phyloP scores from a whole-genome alignment of 2,329 filamentous ascomycete species.

The Fusarium oligoseptatum region DNA sequence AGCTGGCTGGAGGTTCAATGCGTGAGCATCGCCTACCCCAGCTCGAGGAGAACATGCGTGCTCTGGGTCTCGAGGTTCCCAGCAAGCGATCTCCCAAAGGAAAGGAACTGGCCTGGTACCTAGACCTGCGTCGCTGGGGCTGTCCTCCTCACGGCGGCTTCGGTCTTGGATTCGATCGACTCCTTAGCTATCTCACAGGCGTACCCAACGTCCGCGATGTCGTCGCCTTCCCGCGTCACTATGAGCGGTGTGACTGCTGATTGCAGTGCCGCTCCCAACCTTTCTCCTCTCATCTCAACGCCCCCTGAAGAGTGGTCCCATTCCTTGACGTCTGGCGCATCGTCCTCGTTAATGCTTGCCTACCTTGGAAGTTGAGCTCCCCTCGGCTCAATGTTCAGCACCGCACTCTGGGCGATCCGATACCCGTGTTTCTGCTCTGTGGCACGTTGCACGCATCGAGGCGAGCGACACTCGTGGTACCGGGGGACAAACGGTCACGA shows the following conservation, averaged over 20 bases:
- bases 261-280: background rate
- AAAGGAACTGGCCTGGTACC: conserved; percentile 80
- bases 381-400: conserved; percentile 12
- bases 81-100: conserved; percentile 47
- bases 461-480: conserved; percentile 40
- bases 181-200: conserved; percentile 86
- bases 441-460: conserved; percentile 41
- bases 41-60: conserved; percentile 78
- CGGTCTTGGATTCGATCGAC: conserved; percentile 88
- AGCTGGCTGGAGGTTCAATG: conserved; percentile 89
- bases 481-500: conserved; percentile 27
- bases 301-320: background rate
- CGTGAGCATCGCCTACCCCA: conserved; percentile 82
- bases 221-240: conserved; percentile 86
- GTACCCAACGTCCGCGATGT: conserved; percentile 87
- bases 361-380: conserved; percentile 41
- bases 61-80: conserved; percentile 70
- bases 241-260: conserved; percentile 72
- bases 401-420: conserved; percentile 32
- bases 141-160: conserved; percentile 93
- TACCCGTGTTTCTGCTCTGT: conserved; percentile 38
- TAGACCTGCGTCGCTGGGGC: conserved; percentile 90
- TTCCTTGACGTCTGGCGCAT: conserved; percentile 5
- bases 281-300: conserved; percentile 8
- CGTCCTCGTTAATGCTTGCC: conserved; percentile 47